These are phyloP conservation scores for Coemansia sp. DNA, from an alignment of 192 early-diverging fungal genomes.

Conservation along the genomic window DNA sequence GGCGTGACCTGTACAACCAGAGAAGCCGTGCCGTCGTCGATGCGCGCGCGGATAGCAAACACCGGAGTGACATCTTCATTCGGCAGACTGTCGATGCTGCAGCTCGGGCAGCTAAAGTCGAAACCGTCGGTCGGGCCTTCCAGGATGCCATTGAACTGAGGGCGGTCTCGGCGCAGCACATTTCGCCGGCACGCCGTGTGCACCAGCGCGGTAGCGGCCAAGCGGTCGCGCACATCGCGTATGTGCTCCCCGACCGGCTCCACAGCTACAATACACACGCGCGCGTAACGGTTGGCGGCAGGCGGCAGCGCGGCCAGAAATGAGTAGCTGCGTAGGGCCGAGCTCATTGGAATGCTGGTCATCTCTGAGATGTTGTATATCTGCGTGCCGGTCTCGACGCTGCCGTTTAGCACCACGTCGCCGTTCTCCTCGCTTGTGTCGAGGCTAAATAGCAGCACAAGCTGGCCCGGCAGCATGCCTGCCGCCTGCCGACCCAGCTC, in stretches of 20 bases:
- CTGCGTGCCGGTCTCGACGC: slow-evolving; percentile 11
- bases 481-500: slow-evolving; percentile 22
- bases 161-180: background rate
- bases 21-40: slow-evolving; percentile 34
- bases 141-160: background rate
- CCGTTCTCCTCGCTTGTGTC: slow-evolving; percentile 25
- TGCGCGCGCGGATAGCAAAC: slow-evolving; percentile 8
- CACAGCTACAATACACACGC: slow-evolving; percentile 13
- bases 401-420: slow-evolving; percentile 31
- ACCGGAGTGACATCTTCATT: slow-evolving; percentile 11
- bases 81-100: background rate
- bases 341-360: slow-evolving; percentile 21
- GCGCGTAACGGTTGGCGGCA: slow-evolving; percentile 15
- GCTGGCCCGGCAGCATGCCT: slow-evolving; percentile 33
- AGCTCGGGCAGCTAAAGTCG: slow-evolving; percentile 24
- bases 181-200: slow-evolving; percentile 17
- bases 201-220: slow-evolving; percentile 29
- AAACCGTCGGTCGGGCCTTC: slow-evolving; percentile 22
- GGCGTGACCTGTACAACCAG: slow-evolving; percentile 1
- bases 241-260: slow-evolving; percentile 1
- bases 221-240: slow-evolving; percentile 32
- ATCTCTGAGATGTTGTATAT: slow-evolving; percentile 27
- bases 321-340: slow-evolving; percentile 23
- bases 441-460: slow-evolving; percentile 26
- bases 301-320: slow-evolving; percentile 3